Conservation (phyloP, 2,329 filamentous ascomycete genomes). For the Verticillium nonalfalfae region DNA sequence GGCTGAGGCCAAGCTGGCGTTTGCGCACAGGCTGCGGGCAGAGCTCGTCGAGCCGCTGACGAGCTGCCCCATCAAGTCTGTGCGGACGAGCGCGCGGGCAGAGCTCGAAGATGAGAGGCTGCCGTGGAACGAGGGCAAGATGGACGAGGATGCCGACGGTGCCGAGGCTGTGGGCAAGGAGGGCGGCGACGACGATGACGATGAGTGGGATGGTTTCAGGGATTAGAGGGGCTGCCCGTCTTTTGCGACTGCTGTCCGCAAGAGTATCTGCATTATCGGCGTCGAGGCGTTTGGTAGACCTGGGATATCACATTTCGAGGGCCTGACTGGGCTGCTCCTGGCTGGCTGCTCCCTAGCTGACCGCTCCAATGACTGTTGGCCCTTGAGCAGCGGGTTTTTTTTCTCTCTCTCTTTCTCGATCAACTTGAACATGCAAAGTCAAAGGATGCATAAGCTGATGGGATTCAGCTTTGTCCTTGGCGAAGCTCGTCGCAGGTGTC, state of each 20-base stretch:
- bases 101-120: constrained; percentile 69
- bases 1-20: constrained; percentile 27
- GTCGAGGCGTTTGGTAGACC: neutral
- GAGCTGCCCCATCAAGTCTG: constrained; percentile 60
- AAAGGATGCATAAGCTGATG: neutral
- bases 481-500: too few species aligned
- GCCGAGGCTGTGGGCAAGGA: constrained; percentile 26
- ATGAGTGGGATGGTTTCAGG: constrained; percentile 14
- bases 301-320: neutral
- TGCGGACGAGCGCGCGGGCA: constrained; percentile 64
- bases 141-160: constrained; percentile 21
- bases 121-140: constrained; percentile 48
- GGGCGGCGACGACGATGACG: constrained; percentile 22
- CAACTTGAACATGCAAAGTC: neutral
- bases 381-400: neutral
- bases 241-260: neutral
- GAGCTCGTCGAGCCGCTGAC: constrained; percentile 50
- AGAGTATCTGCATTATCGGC: neutral
- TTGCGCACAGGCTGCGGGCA: constrained; percentile 45
- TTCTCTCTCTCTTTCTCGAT: neutral
- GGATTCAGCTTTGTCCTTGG: neutral
- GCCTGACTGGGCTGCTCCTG: neutral
- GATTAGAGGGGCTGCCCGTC: constrained; percentile 1
- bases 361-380: neutral
- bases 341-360: neutral